These are phyloP conservation scores for Xylariaceae sp. DNA, from an alignment of 2,329 filamentous ascomycete genomes.

Conservation along the genomic window DNA sequence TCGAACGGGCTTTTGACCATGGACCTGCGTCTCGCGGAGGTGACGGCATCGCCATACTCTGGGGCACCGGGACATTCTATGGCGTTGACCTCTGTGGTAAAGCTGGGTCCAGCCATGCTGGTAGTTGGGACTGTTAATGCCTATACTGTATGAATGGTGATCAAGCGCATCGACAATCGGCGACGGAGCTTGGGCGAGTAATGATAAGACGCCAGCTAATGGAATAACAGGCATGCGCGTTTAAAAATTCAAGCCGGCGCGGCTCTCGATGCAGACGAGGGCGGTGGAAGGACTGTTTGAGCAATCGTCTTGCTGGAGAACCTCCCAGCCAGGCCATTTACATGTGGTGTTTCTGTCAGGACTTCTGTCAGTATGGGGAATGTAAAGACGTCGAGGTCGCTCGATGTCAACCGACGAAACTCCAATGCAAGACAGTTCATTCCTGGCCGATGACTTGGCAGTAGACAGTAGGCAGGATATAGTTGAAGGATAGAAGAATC, in stretches of 20 bases:
- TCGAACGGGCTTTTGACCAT: constrained; percentile 19
- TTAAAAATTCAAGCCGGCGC: not conserved
- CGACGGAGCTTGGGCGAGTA: not conserved
- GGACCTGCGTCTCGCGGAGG: constrained; percentile 10
- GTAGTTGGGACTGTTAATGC: not conserved
- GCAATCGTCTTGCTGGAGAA: not conserved
- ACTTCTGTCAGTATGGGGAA: not conserved
- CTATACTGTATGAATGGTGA: not conserved
- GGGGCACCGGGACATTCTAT: constrained; percentile 3
- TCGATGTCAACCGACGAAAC: not conserved
- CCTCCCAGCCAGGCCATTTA: not conserved
- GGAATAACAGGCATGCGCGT: not conserved
- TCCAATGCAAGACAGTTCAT: too few relatives aligned
- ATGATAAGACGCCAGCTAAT: not conserved
- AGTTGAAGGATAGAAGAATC: too few relatives aligned
- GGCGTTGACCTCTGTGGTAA: constrained; percentile 5
- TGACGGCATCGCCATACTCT: constrained; percentile 16
- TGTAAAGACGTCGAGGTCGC: not conserved
- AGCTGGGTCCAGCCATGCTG: constrained; percentile 13
- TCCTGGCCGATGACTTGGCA: too few relatives aligned
- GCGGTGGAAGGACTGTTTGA: not conserved
- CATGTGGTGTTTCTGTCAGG: not conserved
- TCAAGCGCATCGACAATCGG: not conserved
- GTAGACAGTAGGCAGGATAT: too few relatives aligned
- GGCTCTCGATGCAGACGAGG: not conserved